These are phyloP conservation scores for Ascochyta rabiei DNA, from an alignment of 2,329 filamentous ascomycete species.

Conservation along the genomic window DNA sequence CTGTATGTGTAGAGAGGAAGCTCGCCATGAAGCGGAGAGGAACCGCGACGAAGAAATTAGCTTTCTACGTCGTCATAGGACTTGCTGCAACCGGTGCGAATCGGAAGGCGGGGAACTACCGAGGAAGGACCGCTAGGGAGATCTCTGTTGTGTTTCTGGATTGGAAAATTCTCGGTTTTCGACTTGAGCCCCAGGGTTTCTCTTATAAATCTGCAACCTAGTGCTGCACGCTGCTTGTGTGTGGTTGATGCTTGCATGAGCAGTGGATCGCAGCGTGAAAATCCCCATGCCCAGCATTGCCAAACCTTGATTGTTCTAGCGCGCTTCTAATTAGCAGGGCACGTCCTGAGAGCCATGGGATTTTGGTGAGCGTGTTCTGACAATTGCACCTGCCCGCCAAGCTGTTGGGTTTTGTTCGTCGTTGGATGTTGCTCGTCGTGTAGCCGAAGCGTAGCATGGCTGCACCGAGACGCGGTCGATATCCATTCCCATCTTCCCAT, in stretches of 20 bases:
- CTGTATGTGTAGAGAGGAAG: slow-evolving; percentile 27
- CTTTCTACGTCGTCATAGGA: slow-evolving; percentile 43
- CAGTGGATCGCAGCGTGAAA: slow-evolving; percentile 26
- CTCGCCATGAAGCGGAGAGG: slow-evolving; percentile 27
- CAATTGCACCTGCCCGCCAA: background rate
- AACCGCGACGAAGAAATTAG: slow-evolving; percentile 27
- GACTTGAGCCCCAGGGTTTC: slow-evolving; percentile 26
- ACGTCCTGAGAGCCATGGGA: slow-evolving; percentile 7
- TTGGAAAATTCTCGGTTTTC: slow-evolving; percentile 25
- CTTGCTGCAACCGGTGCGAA: slow-evolving; percentile 33
- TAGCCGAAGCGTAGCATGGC: background rate
- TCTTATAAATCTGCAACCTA: slow-evolving; percentile 33
- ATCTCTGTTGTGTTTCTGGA: slow-evolving; percentile 23
- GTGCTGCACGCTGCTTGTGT: slow-evolving; percentile 26
- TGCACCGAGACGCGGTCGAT: background rate
- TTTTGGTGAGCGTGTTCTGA: slow-evolving; percentile 11
- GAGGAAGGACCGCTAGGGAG: slow-evolving; percentile 36
- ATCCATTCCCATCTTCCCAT: background rate
- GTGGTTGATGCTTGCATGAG: slow-evolving; percentile 33
- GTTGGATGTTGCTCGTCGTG: background rate
- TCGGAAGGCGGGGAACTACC: slow-evolving; percentile 44
- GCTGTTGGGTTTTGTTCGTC: slow-evolving; percentile 4
- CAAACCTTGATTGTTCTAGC: slow-evolving; percentile 18
- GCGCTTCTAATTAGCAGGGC: slow-evolving; percentile 7
- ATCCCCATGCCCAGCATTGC: slow-evolving; percentile 22